These are phyloP conservation scores for Gamarada debralockiae DNA, from an alignment of 495 filamentous ascomycete species.

Conservation along the genomic window DNA sequence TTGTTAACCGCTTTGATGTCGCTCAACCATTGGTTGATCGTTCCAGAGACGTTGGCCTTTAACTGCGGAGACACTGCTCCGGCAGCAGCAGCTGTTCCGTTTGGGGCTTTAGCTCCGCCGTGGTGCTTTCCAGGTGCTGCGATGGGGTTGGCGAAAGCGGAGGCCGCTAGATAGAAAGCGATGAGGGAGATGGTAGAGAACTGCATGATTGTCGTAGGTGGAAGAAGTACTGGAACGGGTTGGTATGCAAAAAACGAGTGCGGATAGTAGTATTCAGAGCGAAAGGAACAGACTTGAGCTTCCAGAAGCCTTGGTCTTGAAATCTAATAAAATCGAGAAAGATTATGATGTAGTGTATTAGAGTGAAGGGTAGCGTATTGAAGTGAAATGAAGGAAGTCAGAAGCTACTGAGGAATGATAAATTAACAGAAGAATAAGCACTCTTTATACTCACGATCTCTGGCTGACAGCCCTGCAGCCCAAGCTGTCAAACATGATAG, in stretches of 20 bases:
- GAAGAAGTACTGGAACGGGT: background rate
- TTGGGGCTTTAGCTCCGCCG: background rate
- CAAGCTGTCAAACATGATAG: too few species aligned
- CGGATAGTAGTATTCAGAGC: slow-evolving; percentile 4
- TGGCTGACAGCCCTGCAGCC: too few species aligned
- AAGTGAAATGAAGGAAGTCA: background rate
- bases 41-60: slow-evolving; percentile 9
- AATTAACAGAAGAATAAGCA: too few species aligned
- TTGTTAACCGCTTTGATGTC: slow-evolving; percentile 10
- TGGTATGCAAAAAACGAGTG: slow-evolving; percentile 10
- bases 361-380: too few species aligned
- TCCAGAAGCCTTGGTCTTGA: slow-evolving; percentile 2
- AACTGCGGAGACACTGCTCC: background rate
- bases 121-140: too few species aligned
- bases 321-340: slow-evolving; percentile 12
- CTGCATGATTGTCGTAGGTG: slow-evolving; percentile 10
- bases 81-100: background rate
- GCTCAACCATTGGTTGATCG: slow-evolving; percentile 7
- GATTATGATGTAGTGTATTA: background rate
- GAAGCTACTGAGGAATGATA: too few species aligned
- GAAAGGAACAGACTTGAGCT: too few species aligned
- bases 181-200: slow-evolving; percentile 10
- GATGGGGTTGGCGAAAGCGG: slow-evolving; percentile 6
- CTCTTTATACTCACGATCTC: too few species aligned
- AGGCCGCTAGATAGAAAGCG: slow-evolving; percentile 5